Percentiles rank a stretch among this genome's conserved stretches.
Evolutionary conservation across 106 monocot species (phyloP).

Genomic region (Xerophyta viscosa): DNA sequence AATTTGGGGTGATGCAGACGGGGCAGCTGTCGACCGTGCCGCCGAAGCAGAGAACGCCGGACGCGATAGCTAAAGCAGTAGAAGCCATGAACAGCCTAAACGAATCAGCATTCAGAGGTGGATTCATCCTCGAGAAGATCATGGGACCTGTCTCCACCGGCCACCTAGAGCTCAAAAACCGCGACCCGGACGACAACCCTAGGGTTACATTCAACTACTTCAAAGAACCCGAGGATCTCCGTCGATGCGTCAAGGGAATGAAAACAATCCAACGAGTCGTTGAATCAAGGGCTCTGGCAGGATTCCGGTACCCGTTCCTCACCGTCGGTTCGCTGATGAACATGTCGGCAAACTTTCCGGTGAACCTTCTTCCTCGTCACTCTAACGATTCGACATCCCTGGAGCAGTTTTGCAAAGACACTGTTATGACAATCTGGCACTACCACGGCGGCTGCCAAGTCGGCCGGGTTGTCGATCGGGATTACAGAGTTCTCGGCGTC

Average conservation of each 20-base stretch:
- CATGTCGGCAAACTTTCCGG: conserved; percentile 46
- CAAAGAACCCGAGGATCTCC: conserved; percentile 53
- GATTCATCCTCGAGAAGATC: conserved; percentile 83
- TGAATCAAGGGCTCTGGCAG: conserved; percentile 40
- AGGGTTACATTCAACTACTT: conserved; percentile 88
- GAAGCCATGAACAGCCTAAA: conserved; percentile 22
- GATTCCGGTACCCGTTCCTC: conserved; percentile 42
- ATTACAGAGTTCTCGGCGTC: conserved; percentile 50
- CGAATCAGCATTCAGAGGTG: conserved; percentile 32
- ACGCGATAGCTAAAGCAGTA: conserved; percentile 32
- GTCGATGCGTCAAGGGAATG: conserved; percentile 59
- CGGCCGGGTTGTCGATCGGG: conserved; percentile 45
- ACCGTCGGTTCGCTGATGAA: conserved; percentile 46
- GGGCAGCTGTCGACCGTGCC: conserved; percentile 52
- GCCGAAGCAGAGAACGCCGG: conserved; percentile 59
- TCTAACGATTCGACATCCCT: conserved; percentile 51
- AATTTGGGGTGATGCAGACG: no score
- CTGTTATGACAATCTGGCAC: conserved; percentile 96
- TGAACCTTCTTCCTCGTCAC: conserved; percentile 52
- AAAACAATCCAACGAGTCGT: conserved; percentile 56
- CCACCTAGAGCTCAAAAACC: conserved; percentile 38
- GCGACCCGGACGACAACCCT: conserved; percentile 60
- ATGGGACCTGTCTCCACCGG: conserved; percentile 66
- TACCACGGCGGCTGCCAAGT: conserved; percentile 87
- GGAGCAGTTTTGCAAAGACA: conserved; percentile 68